phyloP scores from a whole-genome alignment of 345 rosid genomes.

The Noccaea caerulescens region DNA sequence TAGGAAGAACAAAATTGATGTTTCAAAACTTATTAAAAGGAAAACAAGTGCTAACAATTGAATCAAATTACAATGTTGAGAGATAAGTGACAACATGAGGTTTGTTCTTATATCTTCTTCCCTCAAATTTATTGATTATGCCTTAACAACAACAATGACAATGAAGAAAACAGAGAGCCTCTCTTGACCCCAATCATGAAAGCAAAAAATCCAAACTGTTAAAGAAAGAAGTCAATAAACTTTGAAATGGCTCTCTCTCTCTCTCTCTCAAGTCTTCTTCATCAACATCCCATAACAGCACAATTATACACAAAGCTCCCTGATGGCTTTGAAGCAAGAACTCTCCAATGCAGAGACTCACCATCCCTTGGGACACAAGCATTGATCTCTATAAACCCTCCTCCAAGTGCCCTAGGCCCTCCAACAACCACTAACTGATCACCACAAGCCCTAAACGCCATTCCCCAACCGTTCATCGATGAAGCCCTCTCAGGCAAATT shows the following conservation, averaged over 20 bases:
- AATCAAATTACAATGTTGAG: conserved; percentile 27
- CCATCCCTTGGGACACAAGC: conserved; percentile 72
- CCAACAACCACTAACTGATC: conserved; percentile 67
- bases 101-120: conserved; percentile 21
- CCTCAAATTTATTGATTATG: conserved; percentile 29
- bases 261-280: conserved; percentile 3
- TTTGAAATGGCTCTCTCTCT: conserved; percentile 31
- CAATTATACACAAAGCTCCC: conserved; percentile 79
- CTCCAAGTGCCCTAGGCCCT: conserved; percentile 57
- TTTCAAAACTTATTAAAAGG: background rate
- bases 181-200: conserved; percentile 32
- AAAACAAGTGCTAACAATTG: conserved; percentile 11
- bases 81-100: conserved; percentile 27
- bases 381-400: conserved; percentile 63
- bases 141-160: conserved; percentile 27
- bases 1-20: background rate
- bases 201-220: background rate
- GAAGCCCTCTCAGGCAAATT: conserved; percentile 57
- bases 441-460: conserved; percentile 85
- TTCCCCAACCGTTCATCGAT: conserved; percentile 85
- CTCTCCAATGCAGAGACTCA: conserved; percentile 61
- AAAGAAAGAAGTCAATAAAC: conserved; percentile 29
- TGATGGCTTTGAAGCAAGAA: conserved; percentile 60
- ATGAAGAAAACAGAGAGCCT: conserved; percentile 22
- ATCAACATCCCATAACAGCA: conserved; percentile 89